These are phyloP conservation scores for Withania somnifera DNA, from an alignment of 305 asterid genomes.

Conservation along the genomic window DNA sequence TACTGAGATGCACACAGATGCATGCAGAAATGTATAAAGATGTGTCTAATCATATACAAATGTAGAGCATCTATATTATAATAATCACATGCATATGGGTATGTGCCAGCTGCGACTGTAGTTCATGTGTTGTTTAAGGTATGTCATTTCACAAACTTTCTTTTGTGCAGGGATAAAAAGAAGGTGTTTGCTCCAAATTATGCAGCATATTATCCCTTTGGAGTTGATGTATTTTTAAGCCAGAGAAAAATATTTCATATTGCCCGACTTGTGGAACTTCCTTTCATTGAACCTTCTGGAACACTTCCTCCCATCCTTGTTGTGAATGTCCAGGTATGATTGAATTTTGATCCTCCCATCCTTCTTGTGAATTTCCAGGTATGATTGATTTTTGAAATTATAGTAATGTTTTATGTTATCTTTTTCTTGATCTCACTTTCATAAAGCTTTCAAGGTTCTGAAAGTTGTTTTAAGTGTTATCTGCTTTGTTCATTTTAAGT, in stretches of 20 bases:
- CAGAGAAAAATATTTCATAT: conserved; percentile 73
- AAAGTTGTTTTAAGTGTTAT: too few species aligned
- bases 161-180: conserved; percentile 68
- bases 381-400: neutral
- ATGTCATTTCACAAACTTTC: neutral
- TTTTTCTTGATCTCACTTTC: neutral
- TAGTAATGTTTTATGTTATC: neutral
- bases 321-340: conserved; percentile 86
- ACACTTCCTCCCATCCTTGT: conserved; percentile 84
- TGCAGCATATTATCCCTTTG: conserved; percentile 92
- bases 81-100: neutral
- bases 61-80: neutral
- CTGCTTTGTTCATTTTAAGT: too few species aligned
- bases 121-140: neutral
- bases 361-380: conserved; percentile 98
- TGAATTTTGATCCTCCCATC: conserved; percentile 37
- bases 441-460: neutral
- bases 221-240: conserved; percentile 78
- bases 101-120: neutral
- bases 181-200: conserved; percentile 66
- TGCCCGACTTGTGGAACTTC: conserved; percentile 83
- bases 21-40: neutral
- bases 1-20: neutral
- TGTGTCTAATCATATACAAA: neutral
- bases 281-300: conserved; percentile 38